phyloP scores from a whole-genome alignment of 192 early-diverging fungal species.

The Mortierella hygrophila region DNA sequence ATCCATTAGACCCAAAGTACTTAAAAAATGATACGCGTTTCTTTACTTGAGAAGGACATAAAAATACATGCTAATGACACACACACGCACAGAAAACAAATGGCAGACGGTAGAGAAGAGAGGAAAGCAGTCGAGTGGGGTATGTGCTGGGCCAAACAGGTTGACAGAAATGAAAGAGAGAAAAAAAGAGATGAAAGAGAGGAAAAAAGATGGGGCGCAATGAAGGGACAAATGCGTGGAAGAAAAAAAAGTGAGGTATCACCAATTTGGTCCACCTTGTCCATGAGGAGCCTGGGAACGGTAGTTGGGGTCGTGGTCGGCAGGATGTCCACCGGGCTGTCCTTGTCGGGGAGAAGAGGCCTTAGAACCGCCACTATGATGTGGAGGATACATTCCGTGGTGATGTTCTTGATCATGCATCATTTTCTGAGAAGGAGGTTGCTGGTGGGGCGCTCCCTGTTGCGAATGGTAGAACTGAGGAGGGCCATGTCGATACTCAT shows the following conservation, averaged over 20 bases:
- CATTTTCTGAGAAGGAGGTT: slow-evolving; percentile 25
- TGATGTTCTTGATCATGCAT: slow-evolving; percentile 31
- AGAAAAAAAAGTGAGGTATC: slow-evolving; percentile 5
- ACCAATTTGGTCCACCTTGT: slow-evolving; percentile 25
- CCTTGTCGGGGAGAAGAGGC: slow-evolving; percentile 33
- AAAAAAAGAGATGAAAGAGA: not conserved
- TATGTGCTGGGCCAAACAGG: slow-evolving; percentile 2
- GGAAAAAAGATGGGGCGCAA: not conserved
- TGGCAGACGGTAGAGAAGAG: not conserved
- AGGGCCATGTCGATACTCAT: slow-evolving; percentile 22
- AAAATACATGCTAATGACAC: slow-evolving; percentile 12
- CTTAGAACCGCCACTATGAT: slow-evolving; percentile 19
- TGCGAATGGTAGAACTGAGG: slow-evolving; percentile 14
- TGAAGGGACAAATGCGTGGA: not conserved
- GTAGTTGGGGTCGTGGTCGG: slow-evolving; percentile 44
- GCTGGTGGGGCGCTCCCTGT: slow-evolving; percentile 3
- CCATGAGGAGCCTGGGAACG: slow-evolving; percentile 31
- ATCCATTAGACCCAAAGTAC: not conserved
- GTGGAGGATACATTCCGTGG: slow-evolving; percentile 10
- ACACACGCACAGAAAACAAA: slow-evolving; percentile 5
- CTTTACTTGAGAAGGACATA: slow-evolving; percentile 4
- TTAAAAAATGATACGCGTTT: not conserved
- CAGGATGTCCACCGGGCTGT: slow-evolving; percentile 21
- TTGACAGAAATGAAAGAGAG: not conserved
- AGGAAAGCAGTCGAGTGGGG: not conserved